Conservation (phyloP, 2,329 filamentous ascomycete genomes). For the Juglanconis juglandina region DNA sequence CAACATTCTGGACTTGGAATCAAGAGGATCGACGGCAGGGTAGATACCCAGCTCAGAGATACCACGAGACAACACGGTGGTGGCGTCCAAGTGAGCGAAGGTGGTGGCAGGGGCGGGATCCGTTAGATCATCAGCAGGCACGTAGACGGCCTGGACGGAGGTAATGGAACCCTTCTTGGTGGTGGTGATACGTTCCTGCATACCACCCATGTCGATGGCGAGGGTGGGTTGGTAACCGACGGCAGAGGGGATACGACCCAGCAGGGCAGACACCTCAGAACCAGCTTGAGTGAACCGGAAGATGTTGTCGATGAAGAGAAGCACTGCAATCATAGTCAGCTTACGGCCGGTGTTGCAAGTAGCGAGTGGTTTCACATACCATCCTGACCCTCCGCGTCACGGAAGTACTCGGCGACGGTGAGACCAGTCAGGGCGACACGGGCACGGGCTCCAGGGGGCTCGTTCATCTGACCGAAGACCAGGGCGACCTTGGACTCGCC, state of each 20-base stretch:
- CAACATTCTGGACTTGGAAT: conserved; percentile 99
- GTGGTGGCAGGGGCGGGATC: conserved; percentile 98
- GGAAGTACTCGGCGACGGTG: conserved; percentile 81
- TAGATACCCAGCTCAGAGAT: conserved; percentile 99
- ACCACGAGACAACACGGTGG: conserved; percentile 99
- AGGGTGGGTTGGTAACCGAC: conserved; percentile 99
- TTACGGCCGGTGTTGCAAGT: neutral
- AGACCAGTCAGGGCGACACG: conserved; percentile 96
- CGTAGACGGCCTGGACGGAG: conserved; percentile 99
- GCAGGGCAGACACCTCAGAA: conserved; percentile 98
- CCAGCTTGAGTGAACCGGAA: conserved; percentile 99
- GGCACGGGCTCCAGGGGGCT: conserved; percentile 98
- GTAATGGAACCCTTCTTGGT: conserved; percentile 99
- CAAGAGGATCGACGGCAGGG: conserved; percentile 98
- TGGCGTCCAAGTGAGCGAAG: conserved; percentile 99
- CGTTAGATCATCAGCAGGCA: conserved; percentile 99
- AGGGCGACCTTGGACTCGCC: conserved; percentile 99
- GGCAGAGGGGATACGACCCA: conserved; percentile 99
- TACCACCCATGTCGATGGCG: conserved; percentile 96
- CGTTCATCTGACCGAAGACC: conserved; percentile 99
- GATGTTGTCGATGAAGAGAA: conserved; percentile 99
- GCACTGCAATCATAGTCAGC: conserved; percentile 54
- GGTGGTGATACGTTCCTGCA: conserved; percentile 99
- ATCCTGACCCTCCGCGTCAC: conserved; percentile 76
- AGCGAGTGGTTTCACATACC: conserved; percentile 45